A percentile compares a stretch with the other conserved stretches of the same genome.
phyloP scores from a whole-genome alignment of 2,329 filamentous ascomycete genomes.

The Huntiella abstrusa region DNA sequence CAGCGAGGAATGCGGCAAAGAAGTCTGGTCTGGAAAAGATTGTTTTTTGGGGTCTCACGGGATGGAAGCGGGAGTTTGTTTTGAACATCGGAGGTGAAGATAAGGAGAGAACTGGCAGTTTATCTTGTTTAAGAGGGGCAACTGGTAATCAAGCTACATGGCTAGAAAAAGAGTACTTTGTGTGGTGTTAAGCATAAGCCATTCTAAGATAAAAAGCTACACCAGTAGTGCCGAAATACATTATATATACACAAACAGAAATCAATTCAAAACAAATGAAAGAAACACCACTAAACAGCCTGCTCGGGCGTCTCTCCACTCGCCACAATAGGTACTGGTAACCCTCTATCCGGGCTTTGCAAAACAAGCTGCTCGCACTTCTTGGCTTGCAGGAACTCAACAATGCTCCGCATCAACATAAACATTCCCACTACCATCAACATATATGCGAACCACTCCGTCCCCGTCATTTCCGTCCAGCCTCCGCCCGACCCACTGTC shows the following conservation, averaged over 20 bases:
- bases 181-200: too few relatives aligned
- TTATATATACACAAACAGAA: background rate
- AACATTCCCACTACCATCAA: conserved; percentile 98
- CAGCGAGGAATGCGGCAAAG: too few relatives aligned
- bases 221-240: background rate
- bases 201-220: too few relatives aligned
- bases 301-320: conserved; percentile 65
- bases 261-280: background rate
- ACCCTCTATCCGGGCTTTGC: conserved; percentile 76
- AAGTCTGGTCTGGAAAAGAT: too few relatives aligned
- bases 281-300: conserved; percentile 37
- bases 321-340: conserved; percentile 71
- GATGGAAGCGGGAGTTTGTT: too few relatives aligned
- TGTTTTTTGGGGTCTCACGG: too few relatives aligned
- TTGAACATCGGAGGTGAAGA: too few relatives aligned
- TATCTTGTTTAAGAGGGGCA: too few relatives aligned
- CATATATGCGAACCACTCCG: conserved; percentile 78
- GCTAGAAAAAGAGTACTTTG: too few relatives aligned
- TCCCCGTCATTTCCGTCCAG: conserved; percentile 43
- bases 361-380: conserved; percentile 84
- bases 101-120: too few relatives aligned
- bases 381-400: conserved; percentile 72
- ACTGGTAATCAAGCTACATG: too few relatives aligned
- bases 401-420: conserved; percentile 82
- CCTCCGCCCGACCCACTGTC: conserved; percentile 23